Evolutionary conservation across 345 rosid genomes (phyloP).

Genomic region (Citrus mangshanensis): DNA sequence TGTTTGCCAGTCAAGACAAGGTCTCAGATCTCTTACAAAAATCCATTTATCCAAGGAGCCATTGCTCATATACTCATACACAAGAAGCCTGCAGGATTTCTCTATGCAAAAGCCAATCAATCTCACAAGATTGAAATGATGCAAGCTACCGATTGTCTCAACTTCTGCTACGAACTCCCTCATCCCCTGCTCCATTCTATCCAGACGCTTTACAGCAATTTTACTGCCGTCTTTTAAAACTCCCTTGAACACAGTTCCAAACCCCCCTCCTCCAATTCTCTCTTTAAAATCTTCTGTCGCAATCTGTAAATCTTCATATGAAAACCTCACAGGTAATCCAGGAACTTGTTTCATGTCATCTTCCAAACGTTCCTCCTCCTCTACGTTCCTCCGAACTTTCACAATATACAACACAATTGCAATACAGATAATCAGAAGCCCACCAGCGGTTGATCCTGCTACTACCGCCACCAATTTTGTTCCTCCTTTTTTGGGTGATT

Average conservation of each 20-base stretch:
- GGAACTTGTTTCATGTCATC: constrained; percentile 13
- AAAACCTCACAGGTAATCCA: constrained; percentile 20
- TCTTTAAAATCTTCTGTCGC: constrained; percentile 15
- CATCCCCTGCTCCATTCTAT: constrained; percentile 11
- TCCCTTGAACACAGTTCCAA: constrained; percentile 23
- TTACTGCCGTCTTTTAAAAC: constrained; percentile 5
- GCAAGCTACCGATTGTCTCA: constrained; percentile 31
- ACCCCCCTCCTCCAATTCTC: constrained; percentile 17
- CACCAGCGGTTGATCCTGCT: not conserved
- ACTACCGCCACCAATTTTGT: not conserved
- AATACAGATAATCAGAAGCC: not conserved
- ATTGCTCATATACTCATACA: constrained; percentile 24
- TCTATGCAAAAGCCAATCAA: constrained; percentile 31
- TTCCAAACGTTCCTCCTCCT: constrained; percentile 14
- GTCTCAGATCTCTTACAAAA: not conserved
- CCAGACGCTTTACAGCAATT: constrained; percentile 20
- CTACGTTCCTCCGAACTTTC: not conserved
- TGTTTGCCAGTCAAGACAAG: constrained; percentile 19
- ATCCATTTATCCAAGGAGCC: constrained; percentile 35
- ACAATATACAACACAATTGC: not conserved
- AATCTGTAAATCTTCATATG: constrained; percentile 9
- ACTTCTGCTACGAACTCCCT: constrained; percentile 32
- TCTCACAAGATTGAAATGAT: constrained; percentile 33
- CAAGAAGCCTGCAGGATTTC: constrained; percentile 24
- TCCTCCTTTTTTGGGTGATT: not conserved